phyloP scores from a whole-genome alignment of 257 asterid species.

The Jasminum sambac region DNA sequence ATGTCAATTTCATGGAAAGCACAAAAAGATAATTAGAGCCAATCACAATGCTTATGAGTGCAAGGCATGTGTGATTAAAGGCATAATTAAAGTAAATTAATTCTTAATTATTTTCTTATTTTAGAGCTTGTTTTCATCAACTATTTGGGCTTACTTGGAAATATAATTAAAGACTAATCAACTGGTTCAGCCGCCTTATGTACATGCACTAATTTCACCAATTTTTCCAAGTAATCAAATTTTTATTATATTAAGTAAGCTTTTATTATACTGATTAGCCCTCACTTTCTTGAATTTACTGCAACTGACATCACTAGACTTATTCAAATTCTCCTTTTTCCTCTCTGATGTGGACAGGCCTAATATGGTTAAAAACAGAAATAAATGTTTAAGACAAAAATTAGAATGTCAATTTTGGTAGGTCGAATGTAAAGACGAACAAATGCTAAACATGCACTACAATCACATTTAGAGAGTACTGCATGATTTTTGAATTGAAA shows the following conservation, averaged over 20 bases:
- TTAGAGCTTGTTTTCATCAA: slow-evolving; percentile 23
- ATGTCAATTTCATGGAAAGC: not conserved
- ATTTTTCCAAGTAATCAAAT: not conserved
- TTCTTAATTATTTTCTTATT: slow-evolving; percentile 9
- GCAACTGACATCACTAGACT: slow-evolving; percentile 1
- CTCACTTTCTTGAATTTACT: slow-evolving; percentile 3
- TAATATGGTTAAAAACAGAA: not conserved
- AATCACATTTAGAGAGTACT: not conserved
- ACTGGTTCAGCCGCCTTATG: slow-evolving; percentile 12
- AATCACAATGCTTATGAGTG: slow-evolving; percentile 18
- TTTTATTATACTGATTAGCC: not conserved
- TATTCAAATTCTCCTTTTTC: not conserved
- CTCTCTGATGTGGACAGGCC: not conserved
- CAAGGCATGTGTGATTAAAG: slow-evolving; percentile 25
- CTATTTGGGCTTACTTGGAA: not conserved
- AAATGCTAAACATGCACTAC: not conserved
- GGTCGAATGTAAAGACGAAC: not conserved
- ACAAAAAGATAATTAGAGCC: slow-evolving; percentile 12
- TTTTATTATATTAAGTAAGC: not conserved
- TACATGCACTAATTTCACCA: slow-evolving; percentile 3
- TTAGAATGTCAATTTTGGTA: not conserved
- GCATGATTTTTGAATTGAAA: not conserved
- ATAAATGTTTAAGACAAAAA: not conserved
- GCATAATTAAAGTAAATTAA: slow-evolving; percentile 12
- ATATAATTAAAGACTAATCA: not conserved